Evolutionary conservation across 768 basidiomycete genomes (phyloP).

Genomic region (Leccinum boreale): DNA sequence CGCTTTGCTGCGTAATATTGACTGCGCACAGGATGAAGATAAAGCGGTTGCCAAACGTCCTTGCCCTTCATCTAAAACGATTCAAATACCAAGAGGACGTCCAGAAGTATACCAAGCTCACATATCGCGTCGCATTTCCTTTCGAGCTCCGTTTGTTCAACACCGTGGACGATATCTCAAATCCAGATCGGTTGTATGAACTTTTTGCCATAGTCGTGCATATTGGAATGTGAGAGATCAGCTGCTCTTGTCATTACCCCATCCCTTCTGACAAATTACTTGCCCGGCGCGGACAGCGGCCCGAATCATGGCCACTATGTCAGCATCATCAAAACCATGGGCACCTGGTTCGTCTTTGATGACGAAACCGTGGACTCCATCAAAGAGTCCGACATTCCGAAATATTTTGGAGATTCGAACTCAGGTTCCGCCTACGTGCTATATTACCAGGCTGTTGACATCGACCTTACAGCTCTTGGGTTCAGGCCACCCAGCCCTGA

Average conservation of each 20-base stretch:
- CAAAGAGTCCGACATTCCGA: slow-evolving; percentile 84
- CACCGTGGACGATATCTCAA: slow-evolving; percentile 88
- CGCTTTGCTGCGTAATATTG: slow-evolving; percentile 6
- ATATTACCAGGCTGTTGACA: slow-evolving; percentile 92
- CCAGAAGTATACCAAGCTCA: slow-evolving; percentile 88
- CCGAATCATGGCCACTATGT: slow-evolving; percentile 99
- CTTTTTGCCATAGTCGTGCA: slow-evolving; percentile 98
- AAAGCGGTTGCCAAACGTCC: slow-evolving; percentile 90
- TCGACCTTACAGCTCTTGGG: slow-evolving; percentile 72
- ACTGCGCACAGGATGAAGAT: slow-evolving; percentile 84
- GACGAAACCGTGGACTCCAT: slow-evolving; percentile 90
- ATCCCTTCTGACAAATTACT: slow-evolving; percentile 7
- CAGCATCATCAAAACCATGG: slow-evolving; percentile 84
- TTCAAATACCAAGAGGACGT: slow-evolving; percentile 98
- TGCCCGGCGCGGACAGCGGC: slow-evolving; percentile 51
- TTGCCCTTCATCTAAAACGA: slow-evolving; percentile 94
- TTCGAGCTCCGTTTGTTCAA: slow-evolving; percentile 94
- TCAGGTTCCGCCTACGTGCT: slow-evolving; percentile 92
- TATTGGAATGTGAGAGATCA: slow-evolving; percentile 85
- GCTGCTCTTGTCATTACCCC: slow-evolving; percentile 6
- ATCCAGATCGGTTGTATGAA: slow-evolving; percentile 91
- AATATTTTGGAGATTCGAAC: slow-evolving; percentile 91
- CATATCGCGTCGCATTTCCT: slow-evolving; percentile 96
- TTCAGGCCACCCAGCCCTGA: slow-evolving; percentile 39
- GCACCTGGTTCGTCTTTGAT: slow-evolving; percentile 90